These are phyloP conservation scores for Penicillium nordicum DNA, from an alignment of 2,329 filamentous ascomycete genomes.

Conservation along the genomic window DNA sequence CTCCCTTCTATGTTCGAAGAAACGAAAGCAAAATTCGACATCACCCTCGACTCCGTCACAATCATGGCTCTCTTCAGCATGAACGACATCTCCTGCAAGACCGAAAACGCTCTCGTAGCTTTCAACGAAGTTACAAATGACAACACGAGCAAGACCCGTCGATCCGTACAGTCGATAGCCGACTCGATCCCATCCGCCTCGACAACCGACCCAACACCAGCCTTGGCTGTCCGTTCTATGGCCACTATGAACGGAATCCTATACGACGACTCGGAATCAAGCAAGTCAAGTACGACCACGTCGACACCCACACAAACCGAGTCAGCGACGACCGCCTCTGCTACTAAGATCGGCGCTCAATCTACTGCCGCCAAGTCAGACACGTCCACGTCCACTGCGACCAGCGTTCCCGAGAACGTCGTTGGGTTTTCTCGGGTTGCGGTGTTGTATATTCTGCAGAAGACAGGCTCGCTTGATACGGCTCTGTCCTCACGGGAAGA, in stretches of 20 bases:
- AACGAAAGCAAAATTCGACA: constrained; percentile 65
- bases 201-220: constrained; percentile 3
- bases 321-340: constrained; percentile 16
- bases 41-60: constrained; percentile 66
- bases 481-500: constrained; percentile 29
- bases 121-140: constrained; percentile 59
- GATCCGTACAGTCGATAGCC: constrained; percentile 11
- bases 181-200: constrained; percentile 5
- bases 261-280: constrained; percentile 26
- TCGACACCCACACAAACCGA: constrained; percentile 16
- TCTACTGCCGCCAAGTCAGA: background rate
- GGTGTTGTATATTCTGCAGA: constrained; percentile 43
- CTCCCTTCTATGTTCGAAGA: constrained; percentile 70
- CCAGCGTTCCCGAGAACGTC: constrained; percentile 19
- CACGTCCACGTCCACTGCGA: background rate
- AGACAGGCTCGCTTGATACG: constrained; percentile 30
- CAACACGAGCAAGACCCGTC: constrained; percentile 26
- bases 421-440: constrained; percentile 37
- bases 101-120: constrained; percentile 82
- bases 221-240: constrained; percentile 24
- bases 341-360: background rate
- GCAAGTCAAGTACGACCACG: constrained; percentile 25
- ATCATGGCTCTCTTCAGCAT: constrained; percentile 74
- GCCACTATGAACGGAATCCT: constrained; percentile 40
- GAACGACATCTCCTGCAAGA: constrained; percentile 72